Evolutionary conservation across 495 filamentous ascomycete genomes (phyloP), one percentile per base, ranked within the genome.

Genomic region (Physcia stellaris): DNA sequence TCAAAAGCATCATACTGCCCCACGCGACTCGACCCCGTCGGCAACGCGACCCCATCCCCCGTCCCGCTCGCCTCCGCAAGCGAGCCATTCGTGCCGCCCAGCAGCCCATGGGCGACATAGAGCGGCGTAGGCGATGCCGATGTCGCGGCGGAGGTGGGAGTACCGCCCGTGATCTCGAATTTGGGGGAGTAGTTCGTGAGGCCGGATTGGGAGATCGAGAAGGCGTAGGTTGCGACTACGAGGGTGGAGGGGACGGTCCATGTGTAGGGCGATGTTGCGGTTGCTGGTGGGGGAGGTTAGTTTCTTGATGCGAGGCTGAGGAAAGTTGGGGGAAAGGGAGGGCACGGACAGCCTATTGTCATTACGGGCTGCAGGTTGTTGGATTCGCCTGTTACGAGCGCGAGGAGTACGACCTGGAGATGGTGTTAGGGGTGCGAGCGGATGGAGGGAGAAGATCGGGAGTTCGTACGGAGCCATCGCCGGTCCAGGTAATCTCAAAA

Each of bases 121-220:
- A 6, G 13, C 20, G 10, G 22, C 2, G 21, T 5, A 7, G 21
- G 17, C 12, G 37, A 20, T 17, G 9, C 15, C 5, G 31, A 9
- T 5, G 31, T 19, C 11, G 41, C 11, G 21, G 39, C 6, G 10
- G 18, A 2, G 20, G 12, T 21, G n/a, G n/a, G n/a, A 30, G 20
- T n/a, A 9, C 6, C 16, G n/a, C 21, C 30, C 0, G 26, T 12
- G 34, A 53, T 32, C 5, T 4, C 2, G 47, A 53, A 53, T 17
- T 37, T 31, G 4, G 47, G 50, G 18, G 47, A 50, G 37, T 53
- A 53, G 29, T 50, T 53, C 11, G 34, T 47, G 7, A 18, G 11
- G n/a, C 43, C 39, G 13, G 22, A 32, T 32, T 53, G 50, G 16
- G 21, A 38, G 26, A 53, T 47, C 17, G 39, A 39, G 9, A 53